Conservation (phyloP, 345 rosid genomes). For the Rhodamnia argentea region DNA sequence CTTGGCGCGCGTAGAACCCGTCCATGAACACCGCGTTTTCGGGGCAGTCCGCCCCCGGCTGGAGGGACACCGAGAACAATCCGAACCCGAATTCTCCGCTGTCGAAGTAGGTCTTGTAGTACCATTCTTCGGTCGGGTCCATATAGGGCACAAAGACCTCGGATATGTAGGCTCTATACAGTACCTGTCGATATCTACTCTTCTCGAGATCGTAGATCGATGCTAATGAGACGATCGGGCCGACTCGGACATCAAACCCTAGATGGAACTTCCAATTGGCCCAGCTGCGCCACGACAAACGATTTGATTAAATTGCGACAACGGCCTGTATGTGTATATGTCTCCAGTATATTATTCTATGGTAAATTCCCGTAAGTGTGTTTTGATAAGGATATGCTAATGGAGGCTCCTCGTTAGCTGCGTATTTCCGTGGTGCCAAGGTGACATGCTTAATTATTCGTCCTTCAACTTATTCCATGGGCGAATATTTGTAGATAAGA, state of each 20-base stretch:
- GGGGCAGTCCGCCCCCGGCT: conserved; percentile 53
- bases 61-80: conserved; percentile 36
- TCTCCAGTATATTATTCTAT: not conserved
- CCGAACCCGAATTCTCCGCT: conserved; percentile 75
- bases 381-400: not conserved
- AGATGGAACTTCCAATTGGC: conserved; percentile 64
- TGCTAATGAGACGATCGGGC: conserved; percentile 49
- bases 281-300: conserved; percentile 23
- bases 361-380: not conserved
- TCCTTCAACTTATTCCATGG: not conserved
- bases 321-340: not conserved
- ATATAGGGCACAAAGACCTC: conserved; percentile 80
- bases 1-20: conserved; percentile 41
- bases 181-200: conserved; percentile 25
- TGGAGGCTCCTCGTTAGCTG: not conserved
- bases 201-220: conserved; percentile 32
- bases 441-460: not conserved
- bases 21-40: conserved; percentile 43
- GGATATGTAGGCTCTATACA: conserved; percentile 57
- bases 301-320: not conserved
- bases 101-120: conserved; percentile 67
- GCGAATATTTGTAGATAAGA: not conserved
- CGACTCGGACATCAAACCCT: conserved; percentile 49
- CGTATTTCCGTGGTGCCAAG: not conserved
- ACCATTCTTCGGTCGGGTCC: conserved; percentile 79